phyloP scores from a whole-genome alignment of 2,329 filamentous ascomycete genomes.

The Colletotrichum cordylinicola region DNA sequence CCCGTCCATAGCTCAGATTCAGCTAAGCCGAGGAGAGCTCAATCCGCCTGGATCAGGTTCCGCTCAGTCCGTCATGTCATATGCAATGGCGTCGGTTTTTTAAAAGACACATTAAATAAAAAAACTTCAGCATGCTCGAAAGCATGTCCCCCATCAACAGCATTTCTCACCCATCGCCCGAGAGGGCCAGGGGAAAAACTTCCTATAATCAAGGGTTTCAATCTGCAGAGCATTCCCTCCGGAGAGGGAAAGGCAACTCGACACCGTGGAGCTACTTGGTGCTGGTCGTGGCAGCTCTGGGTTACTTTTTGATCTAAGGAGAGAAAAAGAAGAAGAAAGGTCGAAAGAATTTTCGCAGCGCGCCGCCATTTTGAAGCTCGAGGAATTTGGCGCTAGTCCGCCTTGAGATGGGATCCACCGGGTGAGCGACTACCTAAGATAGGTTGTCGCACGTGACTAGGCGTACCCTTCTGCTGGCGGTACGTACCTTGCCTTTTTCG shows the following conservation, averaged over 20 bases:
- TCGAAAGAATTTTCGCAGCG: conserved; percentile 32
- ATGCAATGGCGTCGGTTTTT: not conserved
- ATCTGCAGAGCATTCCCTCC: conserved; percentile 63
- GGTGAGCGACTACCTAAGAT: not conserved
- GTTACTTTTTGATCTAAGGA: conserved; percentile 67
- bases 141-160: conserved; percentile 66
- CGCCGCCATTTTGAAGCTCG: not conserved
- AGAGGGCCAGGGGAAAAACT: conserved; percentile 57
- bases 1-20: not conserved
- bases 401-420: not conserved
- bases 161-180: conserved; percentile 59
- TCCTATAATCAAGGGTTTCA: conserved; percentile 66
- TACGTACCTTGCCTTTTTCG: not conserved
- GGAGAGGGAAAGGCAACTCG: conserved; percentile 61
- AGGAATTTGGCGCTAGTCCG: conserved; percentile 26
- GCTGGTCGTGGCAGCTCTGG: conserved; percentile 69
- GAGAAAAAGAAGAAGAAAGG: conserved; percentile 48
- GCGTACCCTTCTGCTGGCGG: not conserved
- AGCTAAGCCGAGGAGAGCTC: not conserved
- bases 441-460: not conserved
- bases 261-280: conserved; percentile 63
- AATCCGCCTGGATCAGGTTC: not conserved
- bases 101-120: not conserved
- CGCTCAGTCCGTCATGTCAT: not conserved
- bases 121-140: conserved; percentile 2